These are phyloP conservation scores for Verticillium tricorpus DNA, from an alignment of 2,329 filamentous ascomycete genomes.

Conservation along the genomic window DNA sequence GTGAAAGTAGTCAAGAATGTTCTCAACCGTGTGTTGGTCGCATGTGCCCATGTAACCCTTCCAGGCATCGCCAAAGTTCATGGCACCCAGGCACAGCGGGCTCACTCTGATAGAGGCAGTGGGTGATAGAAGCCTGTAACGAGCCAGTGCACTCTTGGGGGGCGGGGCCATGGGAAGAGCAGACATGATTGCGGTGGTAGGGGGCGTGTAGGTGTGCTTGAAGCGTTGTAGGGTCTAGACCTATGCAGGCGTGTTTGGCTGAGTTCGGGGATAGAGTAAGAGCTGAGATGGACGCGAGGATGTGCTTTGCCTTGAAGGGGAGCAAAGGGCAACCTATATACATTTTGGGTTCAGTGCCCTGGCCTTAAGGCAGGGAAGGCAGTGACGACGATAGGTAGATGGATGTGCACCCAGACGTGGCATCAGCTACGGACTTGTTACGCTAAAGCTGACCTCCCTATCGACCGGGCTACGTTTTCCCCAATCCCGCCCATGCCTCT, in stretches of 20 bases:
- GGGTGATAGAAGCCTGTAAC: slow-evolving; percentile 63
- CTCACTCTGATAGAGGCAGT: slow-evolving; percentile 63
- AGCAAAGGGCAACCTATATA: background rate
- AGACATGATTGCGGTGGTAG: background rate
- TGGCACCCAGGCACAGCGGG: slow-evolving; percentile 59
- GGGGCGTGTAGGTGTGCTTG: background rate
- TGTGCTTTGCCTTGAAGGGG: background rate
- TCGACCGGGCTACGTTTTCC: background rate
- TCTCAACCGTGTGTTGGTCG: slow-evolving; percentile 56
- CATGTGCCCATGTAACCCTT: slow-evolving; percentile 58
- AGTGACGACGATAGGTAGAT: background rate
- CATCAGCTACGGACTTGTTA: background rate
- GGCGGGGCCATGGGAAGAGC: slow-evolving; percentile 33
- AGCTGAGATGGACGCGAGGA: background rate
- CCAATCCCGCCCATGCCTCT: background rate
- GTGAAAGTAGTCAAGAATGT: slow-evolving; percentile 63
- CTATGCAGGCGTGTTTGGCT: background rate
- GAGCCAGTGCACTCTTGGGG: slow-evolving; percentile 56
- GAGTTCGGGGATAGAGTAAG: background rate
- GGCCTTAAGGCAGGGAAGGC: background rate
- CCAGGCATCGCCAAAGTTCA: slow-evolving; percentile 60
- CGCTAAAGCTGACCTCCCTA: background rate
- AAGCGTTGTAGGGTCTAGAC: background rate
- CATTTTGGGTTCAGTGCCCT: background rate
- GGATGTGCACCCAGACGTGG: background rate